Evolutionary conservation across 2,329 filamentous ascomycete genomes (phyloP).

Genomic region (Trichophaea hybrida): DNA sequence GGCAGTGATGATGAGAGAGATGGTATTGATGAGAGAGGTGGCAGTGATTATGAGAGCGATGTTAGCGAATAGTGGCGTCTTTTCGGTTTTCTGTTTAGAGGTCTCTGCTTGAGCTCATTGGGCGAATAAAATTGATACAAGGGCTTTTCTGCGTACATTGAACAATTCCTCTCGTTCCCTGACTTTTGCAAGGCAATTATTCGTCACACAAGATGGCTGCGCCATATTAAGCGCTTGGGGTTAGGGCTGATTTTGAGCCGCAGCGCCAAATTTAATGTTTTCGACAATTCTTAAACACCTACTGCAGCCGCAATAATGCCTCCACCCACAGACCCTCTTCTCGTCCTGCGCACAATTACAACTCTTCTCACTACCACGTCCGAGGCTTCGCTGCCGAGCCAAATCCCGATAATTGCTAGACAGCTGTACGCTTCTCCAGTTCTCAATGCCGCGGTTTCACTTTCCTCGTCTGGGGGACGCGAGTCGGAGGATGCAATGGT

Average conservation of each 20-base stretch:
- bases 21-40: conserved; percentile 12
- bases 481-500: conserved; percentile 17
- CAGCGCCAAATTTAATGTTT: background rate
- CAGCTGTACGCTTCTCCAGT: conserved; percentile 14
- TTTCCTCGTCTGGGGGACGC: conserved; percentile 6
- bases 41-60: conserved; percentile 19
- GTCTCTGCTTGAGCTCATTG: no score
- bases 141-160: background rate
- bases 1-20: conserved; percentile 19
- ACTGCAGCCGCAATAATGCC: background rate
- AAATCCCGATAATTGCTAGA: conserved; percentile 11
- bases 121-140: background rate
- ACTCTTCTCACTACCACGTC: conserved; percentile 12
- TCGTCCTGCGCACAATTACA: conserved; percentile 13
- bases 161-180: background rate
- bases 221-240: background rate
- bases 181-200: background rate
- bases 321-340: background rate
- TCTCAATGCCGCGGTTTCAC: conserved; percentile 11
- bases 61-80: background rate
- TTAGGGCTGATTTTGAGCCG: background rate
- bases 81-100: no score
- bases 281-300: background rate
- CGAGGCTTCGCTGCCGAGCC: conserved; percentile 11
- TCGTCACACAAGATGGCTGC: background rate